A percentile compares a stretch with the other conserved stretches of the same genome.
These are phyloP conservation scores for Chrysanthemum lavandulifolium DNA, from an alignment of 129 eudicot species.

Conservation along the genomic window DNA sequence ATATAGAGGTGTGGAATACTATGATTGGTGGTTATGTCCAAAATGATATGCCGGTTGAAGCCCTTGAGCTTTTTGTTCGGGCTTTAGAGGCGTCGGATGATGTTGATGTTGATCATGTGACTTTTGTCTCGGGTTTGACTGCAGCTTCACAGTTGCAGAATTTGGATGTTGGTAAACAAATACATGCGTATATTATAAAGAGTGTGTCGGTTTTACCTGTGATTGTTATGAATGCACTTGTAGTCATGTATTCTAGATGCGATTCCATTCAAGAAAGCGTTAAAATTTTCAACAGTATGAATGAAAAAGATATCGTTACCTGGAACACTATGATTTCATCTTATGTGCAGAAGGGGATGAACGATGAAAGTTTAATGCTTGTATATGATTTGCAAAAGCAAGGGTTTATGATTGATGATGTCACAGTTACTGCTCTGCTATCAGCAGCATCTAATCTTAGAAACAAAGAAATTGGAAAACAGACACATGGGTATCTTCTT, in stretches of 20 bases:
- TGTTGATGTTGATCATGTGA: constrained; percentile 54
- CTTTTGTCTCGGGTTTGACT: constrained; percentile 61
- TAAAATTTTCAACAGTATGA: constrained; percentile 52
- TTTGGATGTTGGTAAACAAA: constrained; percentile 46
- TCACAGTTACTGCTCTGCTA: constrained; percentile 64
- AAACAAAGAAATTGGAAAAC: constrained; percentile 62
- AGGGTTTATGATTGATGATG: constrained; percentile 64
- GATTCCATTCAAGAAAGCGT: constrained; percentile 48
- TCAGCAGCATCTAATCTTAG: constrained; percentile 65
- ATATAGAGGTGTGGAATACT: constrained; percentile 88
- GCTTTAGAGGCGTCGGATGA: constrained; percentile 42
- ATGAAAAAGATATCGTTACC: constrained; percentile 71
- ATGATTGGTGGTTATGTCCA: constrained; percentile 85
- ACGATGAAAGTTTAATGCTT: constrained; percentile 74
- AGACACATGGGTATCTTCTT: constrained; percentile 72
- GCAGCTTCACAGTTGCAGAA: constrained; percentile 85
- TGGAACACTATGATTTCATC: constrained; percentile 87
- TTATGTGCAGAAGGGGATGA: constrained; percentile 68
- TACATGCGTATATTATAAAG: constrained; percentile 67
- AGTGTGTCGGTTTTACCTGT: constrained; percentile 32
- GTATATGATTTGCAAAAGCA: constrained; percentile 70
- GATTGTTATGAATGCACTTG: constrained; percentile 54
- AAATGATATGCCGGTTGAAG: constrained; percentile 49
- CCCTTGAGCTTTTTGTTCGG: constrained; percentile 61
- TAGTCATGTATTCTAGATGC: constrained; percentile 84